Conservation (phyloP, 2,329 filamentous ascomycete genomes). For the Ophiocordyceps australis region DNA sequence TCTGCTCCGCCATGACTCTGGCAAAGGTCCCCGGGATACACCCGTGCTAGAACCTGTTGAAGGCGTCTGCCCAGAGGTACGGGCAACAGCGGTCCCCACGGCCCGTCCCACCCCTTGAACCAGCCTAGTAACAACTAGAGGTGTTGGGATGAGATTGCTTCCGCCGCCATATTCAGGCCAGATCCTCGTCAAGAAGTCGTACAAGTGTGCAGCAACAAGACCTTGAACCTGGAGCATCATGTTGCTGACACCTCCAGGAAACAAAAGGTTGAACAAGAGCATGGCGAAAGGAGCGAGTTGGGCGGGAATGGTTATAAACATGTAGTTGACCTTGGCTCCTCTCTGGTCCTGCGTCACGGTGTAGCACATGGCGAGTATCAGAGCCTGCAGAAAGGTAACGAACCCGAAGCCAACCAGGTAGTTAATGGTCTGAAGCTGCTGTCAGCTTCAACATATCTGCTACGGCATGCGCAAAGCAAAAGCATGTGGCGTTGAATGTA, state of each 20-base stretch:
- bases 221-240: constrained; percentile 54
- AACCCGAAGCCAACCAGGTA: constrained; percentile 13
- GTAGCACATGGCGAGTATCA: constrained; percentile 68
- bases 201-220: constrained; percentile 74
- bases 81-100: constrained; percentile 33
- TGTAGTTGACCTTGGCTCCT: constrained; percentile 57
- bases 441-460: constrained; percentile 4
- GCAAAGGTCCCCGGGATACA: constrained; percentile 28
- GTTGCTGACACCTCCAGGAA: constrained; percentile 31
- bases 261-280: constrained; percentile 55
- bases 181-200: constrained; percentile 74
- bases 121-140: constrained; percentile 48
- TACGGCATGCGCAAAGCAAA: constrained; percentile 4
- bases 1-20: constrained; percentile 45
- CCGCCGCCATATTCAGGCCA: constrained; percentile 85
- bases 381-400: constrained; percentile 35
- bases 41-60: constrained; percentile 23
- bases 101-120: constrained; percentile 26
- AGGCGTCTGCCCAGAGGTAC: constrained; percentile 14
- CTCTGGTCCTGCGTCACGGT: constrained; percentile 76
- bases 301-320: constrained; percentile 68
- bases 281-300: constrained; percentile 69
- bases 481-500: constrained; percentile 26
- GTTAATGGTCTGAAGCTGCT: constrained; percentile 10
- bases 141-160: constrained; percentile 57